Evolutionary conservation across 140 eudicot genomes (phyloP), one percentile per base, ranked within the genome.

Genomic region (Bidens hawaiensis): DNA sequence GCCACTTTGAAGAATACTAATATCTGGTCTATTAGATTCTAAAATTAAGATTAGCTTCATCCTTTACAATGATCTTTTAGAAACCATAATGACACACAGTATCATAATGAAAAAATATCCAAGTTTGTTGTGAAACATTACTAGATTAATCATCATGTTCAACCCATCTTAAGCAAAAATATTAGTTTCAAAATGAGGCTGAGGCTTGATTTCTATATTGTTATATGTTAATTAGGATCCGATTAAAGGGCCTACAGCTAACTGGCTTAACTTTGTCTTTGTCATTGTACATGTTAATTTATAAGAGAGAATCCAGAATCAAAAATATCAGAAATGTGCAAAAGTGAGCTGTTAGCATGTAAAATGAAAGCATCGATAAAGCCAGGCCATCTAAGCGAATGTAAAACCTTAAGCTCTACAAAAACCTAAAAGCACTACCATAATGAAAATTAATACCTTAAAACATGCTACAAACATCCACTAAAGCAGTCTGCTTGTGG

Each of bases 261-360:
- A 52, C 19, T 34, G 54, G 53, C 40, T 34, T 66, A 63, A 63
- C 19, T 36, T 41, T 53, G 49, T 54, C 23, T 38, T 53, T 38
- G 46, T 41, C 72, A 67, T 67, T 17, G 19, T 43, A 54, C 45
- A 26, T 19, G 26, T 27, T 45, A 7, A 63, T 6, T 7, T 14
- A 38, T 16, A 36, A 53, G 27, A 42, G n/a, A 52, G 18, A 26
- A 53, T 25, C 64, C 28, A 25, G n/a, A 52, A 24, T 52, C 24
- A 16, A 25, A 67, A 25, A 53, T 24, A 25, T 2, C 30, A 22
- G 17, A 63, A 21, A 46, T 26, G 30, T 27, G 17, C 51, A 65
- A 36, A 31, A 22, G 19, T 33, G 41, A 31, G 17, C 62, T 8
- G 19, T 12, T 48, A 48, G 23, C 60, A 16, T 22, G 48, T 31